Conservation (phyloP, 371 early-diverging fungal genomes). For the Nematocida sp. region DNA sequence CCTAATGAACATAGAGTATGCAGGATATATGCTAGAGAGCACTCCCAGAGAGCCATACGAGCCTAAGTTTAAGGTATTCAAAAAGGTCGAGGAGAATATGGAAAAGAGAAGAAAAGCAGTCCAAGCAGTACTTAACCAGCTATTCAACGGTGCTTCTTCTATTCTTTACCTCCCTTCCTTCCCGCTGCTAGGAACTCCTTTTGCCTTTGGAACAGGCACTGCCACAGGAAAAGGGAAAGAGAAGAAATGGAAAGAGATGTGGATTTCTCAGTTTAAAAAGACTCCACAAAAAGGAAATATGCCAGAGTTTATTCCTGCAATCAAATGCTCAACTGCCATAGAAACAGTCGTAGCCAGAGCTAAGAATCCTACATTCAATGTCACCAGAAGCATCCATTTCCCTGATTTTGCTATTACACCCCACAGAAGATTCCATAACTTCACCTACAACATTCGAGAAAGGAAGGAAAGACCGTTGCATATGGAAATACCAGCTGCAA, state of each 20-base stretch:
- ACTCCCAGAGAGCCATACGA: slow-evolving; percentile 43
- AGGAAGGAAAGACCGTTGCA: slow-evolving; percentile 47
- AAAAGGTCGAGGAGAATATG: slow-evolving; percentile 38
- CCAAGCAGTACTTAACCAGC: not conserved
- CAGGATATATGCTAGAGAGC: slow-evolving; percentile 60
- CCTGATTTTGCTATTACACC: slow-evolving; percentile 59
- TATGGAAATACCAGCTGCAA: slow-evolving; percentile 24
- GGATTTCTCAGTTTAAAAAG: not conserved
- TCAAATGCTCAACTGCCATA: slow-evolving; percentile 6
- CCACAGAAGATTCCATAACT: slow-evolving; percentile 56
- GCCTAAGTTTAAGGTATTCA: slow-evolving; percentile 11
- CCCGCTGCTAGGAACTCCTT: slow-evolving; percentile 33
- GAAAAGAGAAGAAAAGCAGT: slow-evolving; percentile 18
- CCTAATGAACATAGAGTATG: slow-evolving; percentile 50
- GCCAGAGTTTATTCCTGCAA: not conserved
- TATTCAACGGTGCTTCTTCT: slow-evolving; percentile 7
- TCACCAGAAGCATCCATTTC: slow-evolving; percentile 50
- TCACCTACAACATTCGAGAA: slow-evolving; percentile 56
- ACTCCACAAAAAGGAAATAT: not conserved
- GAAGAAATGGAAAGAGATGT: not conserved
- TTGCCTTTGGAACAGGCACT: slow-evolving; percentile 21
- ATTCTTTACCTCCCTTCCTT: slow-evolving; percentile 34
- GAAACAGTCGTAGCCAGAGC: slow-evolving; percentile 6
- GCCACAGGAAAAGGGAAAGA: not conserved
- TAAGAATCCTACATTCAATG: slow-evolving; percentile 21